Percentiles rank a stretch among this genome's conserved stretches.
Evolutionary conservation across 1,139 yeast species (phyloP).

Genomic region (Candida tetrigidarum): DNA sequence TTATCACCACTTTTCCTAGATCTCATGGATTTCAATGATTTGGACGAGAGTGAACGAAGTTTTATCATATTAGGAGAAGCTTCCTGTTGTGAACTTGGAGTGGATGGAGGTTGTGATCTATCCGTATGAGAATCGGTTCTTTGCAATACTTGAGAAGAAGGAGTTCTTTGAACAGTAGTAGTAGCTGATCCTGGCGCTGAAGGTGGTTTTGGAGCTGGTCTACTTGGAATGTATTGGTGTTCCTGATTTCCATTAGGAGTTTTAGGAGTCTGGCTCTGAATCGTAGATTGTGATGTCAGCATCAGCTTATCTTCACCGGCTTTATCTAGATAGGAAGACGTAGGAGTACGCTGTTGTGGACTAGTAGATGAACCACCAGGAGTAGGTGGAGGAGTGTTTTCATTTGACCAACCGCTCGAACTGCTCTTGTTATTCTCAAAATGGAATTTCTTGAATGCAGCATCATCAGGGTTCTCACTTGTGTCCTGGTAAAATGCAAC

Average conservation of each 20-base stretch:
- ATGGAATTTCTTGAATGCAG: constrained; percentile 77
- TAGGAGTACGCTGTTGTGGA: constrained; percentile 18
- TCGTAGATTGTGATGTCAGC: constrained; percentile 10
- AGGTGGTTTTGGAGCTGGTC: constrained; percentile 71
- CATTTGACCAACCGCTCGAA: constrained; percentile 22
- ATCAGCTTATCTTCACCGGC: constrained; percentile 1
- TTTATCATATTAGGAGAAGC: constrained; percentile 19
- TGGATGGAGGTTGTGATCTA: constrained; percentile 9
- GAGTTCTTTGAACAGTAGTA: constrained; percentile 10
- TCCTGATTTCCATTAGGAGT: constrained; percentile 37
- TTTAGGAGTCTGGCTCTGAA: constrained; percentile 24
- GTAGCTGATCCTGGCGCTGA: constrained; percentile 16
- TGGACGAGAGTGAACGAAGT: constrained; percentile 42
- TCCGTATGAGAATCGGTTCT: constrained; percentile 1
- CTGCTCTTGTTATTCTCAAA: constrained; percentile 27
- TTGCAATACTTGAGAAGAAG: constrained; percentile 8
- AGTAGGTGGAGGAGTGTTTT: constrained; percentile 33
- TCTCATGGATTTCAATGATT: constrained; percentile 41
- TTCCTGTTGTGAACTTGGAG: constrained; percentile 8
- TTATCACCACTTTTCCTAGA: constrained; percentile 23
- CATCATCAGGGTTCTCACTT: constrained; percentile 65
- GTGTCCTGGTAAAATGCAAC: constrained; percentile 84
- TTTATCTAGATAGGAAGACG: constrained; percentile 13
- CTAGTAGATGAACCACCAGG: constrained; percentile 23
- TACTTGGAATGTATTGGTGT: constrained; percentile 60